These are phyloP conservation scores for Aspergillus quadricinctus DNA, from an alignment of 2,329 filamentous ascomycete species.

Conservation along the genomic window DNA sequence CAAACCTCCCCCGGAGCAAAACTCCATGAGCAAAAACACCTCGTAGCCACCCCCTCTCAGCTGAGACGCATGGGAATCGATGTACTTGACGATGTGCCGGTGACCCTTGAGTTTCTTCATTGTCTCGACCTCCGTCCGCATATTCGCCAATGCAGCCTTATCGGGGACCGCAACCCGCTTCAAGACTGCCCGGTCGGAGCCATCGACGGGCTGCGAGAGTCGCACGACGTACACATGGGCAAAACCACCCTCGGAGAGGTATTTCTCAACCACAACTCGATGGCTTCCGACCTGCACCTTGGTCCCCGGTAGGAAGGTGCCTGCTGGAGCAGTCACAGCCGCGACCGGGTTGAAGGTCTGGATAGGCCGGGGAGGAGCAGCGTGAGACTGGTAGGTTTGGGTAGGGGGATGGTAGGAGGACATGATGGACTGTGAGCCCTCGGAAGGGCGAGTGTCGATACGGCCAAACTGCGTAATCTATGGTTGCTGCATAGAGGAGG, in stretches of 20 bases:
- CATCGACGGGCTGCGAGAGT: slow-evolving; percentile 70
- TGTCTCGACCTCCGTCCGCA: slow-evolving; percentile 98
- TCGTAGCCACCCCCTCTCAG: slow-evolving; percentile 90
- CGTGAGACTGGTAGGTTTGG: slow-evolving; percentile 27
- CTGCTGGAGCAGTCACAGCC: slow-evolving; percentile 52
- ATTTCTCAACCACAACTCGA: slow-evolving; percentile 90
- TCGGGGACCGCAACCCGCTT: slow-evolving; percentile 96
- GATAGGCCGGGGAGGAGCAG: slow-evolving; percentile 26
- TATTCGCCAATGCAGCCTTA: slow-evolving; percentile 87
- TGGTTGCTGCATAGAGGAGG: slow-evolving; percentile 20
- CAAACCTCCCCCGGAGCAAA: slow-evolving; percentile 85
- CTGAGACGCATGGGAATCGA: slow-evolving; percentile 96
- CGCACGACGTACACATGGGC: slow-evolving; percentile 97
- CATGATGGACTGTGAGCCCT: slow-evolving; percentile 28
- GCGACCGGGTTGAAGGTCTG: slow-evolving; percentile 34
- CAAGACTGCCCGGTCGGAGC: slow-evolving; percentile 76
- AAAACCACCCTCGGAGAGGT: slow-evolving; percentile 96
- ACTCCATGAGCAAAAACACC: slow-evolving; percentile 98
- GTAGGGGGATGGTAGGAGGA: slow-evolving; percentile 26
- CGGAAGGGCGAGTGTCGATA: slow-evolving; percentile 17
- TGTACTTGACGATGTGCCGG: slow-evolving; percentile 92
- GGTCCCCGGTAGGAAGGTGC: slow-evolving; percentile 87
- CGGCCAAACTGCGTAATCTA: slow-evolving; percentile 12
- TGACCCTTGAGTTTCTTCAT: slow-evolving; percentile 99
- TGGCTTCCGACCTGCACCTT: slow-evolving; percentile 95